These are phyloP conservation scores for Claviceps digitariae DNA, from an alignment of 2,329 filamentous ascomycete species.

Conservation along the genomic window DNA sequence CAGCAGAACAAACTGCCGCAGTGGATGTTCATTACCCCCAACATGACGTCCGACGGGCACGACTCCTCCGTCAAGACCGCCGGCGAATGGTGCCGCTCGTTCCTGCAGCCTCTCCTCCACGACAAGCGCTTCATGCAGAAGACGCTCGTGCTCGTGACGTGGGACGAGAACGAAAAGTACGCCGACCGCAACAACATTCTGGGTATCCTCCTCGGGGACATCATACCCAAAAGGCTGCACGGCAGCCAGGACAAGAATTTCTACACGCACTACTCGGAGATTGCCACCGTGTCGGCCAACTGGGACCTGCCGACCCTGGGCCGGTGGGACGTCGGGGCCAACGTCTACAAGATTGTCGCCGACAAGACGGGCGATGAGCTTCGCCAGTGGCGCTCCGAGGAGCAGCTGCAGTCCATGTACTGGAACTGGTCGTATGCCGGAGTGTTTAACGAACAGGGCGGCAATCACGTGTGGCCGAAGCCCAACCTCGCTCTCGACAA, in stretches of 20 bases:
- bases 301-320: constrained; percentile 57
- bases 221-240: constrained; percentile 48
- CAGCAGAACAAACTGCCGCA: constrained; percentile 51
- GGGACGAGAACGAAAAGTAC: constrained; percentile 67
- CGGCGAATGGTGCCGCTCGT: constrained; percentile 52
- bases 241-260: constrained; percentile 57
- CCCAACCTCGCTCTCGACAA: constrained; percentile 25
- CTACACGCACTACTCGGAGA: constrained; percentile 60
- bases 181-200: constrained; percentile 53
- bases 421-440: constrained; percentile 44
- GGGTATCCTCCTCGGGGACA: constrained; percentile 59
- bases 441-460: constrained; percentile 24
- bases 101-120: constrained; percentile 56
- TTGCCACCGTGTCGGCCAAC: constrained; percentile 55
- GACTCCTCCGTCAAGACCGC: constrained; percentile 58
- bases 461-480: constrained; percentile 22
- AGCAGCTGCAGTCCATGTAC: constrained; percentile 27
- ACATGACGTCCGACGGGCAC: constrained; percentile 66
- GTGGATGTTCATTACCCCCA: constrained; percentile 58
- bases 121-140: constrained; percentile 61
- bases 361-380: constrained; percentile 43
- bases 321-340: constrained; percentile 59
- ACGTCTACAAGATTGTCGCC: constrained; percentile 51
- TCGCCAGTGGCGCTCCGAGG: constrained; percentile 22
- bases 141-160: constrained; percentile 63